Evolutionary conservation across 352 stramenopile species (phyloP).

Genomic region (Globisporangium megalacanthum): DNA sequence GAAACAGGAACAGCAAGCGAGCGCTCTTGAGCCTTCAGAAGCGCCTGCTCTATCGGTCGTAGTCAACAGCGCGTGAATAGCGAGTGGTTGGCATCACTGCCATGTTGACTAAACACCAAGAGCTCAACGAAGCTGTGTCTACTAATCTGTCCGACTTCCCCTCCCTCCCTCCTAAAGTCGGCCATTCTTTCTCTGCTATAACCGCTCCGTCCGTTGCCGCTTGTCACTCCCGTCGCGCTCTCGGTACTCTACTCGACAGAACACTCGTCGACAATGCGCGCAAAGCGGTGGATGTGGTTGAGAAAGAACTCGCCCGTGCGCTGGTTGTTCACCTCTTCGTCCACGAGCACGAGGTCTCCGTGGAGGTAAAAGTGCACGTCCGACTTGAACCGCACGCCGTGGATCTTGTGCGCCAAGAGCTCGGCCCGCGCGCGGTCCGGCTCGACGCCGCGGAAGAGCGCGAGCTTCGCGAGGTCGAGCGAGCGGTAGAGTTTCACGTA

Average conservation of each 20-base stretch:
- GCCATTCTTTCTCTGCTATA: background rate
- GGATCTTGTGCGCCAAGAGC: conserved; percentile 78
- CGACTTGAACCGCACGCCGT: conserved; percentile 52
- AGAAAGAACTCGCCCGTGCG: conserved; percentile 88
- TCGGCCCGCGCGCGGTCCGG: conserved; percentile 61
- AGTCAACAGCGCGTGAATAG: conserved; percentile 12
- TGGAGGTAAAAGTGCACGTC: conserved; percentile 83
- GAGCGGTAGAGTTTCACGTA: conserved; percentile 97
- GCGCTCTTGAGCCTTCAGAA: background rate
- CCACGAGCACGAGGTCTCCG: conserved; percentile 75
- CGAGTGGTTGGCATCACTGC: background rate
- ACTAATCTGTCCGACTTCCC: conserved; percentile 8
- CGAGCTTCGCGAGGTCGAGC: conserved; percentile 93
- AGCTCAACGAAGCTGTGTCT: conserved; percentile 8
- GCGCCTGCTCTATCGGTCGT: background rate
- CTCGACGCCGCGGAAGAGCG: conserved; percentile 84
- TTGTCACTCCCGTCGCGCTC: background rate
- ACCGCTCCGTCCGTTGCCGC: too few species aligned
- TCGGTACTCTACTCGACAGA: conserved; percentile 30
- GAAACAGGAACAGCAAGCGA: conserved; percentile 1
- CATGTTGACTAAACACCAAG: conserved; percentile 16
- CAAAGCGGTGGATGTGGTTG: conserved; percentile 86
- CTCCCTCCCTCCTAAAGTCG: background rate
- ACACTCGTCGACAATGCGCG: conserved; percentile 83
- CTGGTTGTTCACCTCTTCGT: conserved; percentile 82